Conservation (phyloP, 257 asterid genomes). For the Cinchona pubescens region DNA sequence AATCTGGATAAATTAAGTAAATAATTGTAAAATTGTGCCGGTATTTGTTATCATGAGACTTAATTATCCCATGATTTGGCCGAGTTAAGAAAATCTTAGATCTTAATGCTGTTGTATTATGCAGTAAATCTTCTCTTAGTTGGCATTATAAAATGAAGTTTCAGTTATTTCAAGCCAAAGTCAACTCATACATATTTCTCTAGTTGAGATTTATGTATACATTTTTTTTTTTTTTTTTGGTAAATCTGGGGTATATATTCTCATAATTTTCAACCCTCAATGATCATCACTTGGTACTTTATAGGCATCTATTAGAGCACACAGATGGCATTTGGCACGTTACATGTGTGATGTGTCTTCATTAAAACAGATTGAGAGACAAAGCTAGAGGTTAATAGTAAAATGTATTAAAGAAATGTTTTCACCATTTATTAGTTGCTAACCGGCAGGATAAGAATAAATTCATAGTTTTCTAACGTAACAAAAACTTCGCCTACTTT, state of each 20-base stretch:
- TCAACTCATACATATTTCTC: conserved; percentile 15
- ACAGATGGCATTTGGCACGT: conserved; percentile 2
- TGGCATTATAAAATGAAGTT: conserved; percentile 22
- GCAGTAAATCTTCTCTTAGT: conserved; percentile 23
- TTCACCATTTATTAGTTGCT: background rate
- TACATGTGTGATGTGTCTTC: background rate
- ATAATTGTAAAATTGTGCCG: conserved; percentile 4
- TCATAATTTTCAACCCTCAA: background rate
- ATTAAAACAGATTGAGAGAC: background rate
- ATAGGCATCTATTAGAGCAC: background rate
- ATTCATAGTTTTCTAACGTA: background rate
- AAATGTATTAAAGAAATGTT: background rate
- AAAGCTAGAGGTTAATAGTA: background rate
- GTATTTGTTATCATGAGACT: conserved; percentile 13
- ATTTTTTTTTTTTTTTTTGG: background rate
- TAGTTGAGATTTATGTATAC: too few relatives aligned
- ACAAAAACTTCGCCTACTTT: background rate
- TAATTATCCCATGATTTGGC: conserved; percentile 45
- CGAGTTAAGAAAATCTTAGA: conserved; percentile 45
- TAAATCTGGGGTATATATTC: background rate
- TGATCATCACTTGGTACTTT: background rate
- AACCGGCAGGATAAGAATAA: background rate
- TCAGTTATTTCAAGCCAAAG: conserved; percentile 17
- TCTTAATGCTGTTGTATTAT: conserved; percentile 30
- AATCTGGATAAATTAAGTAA: conserved; percentile 22